phyloP scores from a whole-genome alignment of 208 protist species.

The Trichomonas tenax region DNA sequence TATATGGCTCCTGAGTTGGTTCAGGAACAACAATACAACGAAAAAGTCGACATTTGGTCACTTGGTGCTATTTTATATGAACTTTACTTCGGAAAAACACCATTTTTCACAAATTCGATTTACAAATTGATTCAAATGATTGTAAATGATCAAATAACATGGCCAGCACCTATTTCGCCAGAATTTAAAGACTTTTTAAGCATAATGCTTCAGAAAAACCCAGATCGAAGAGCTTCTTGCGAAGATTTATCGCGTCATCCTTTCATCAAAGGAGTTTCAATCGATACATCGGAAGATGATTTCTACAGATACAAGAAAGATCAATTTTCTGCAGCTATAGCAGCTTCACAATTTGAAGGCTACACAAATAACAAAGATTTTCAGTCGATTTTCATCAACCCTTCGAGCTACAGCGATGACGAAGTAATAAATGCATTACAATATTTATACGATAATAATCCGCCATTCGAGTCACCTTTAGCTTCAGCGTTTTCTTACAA shows the following conservation, averaged over 20 bases:
- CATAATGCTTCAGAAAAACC: slow-evolving; percentile 8
- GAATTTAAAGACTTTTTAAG: background rate
- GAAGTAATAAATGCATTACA: background rate
- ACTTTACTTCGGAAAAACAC: slow-evolving; percentile 73
- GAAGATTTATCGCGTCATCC: background rate
- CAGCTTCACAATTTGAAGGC: background rate
- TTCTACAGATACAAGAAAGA: background rate
- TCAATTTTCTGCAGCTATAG: background rate
- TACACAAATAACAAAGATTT: background rate
- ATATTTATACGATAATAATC: background rate
- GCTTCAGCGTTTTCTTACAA: background rate
- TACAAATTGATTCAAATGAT: slow-evolving; percentile 81
- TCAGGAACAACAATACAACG: slow-evolving; percentile 47
- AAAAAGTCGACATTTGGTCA: slow-evolving; percentile 74
- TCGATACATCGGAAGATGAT: background rate
- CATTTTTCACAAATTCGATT: slow-evolving; percentile 83
- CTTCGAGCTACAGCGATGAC: background rate
- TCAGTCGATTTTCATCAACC: background rate
- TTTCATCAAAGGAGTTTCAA: background rate
- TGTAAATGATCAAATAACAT: slow-evolving; percentile 37
- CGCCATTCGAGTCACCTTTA: background rate
- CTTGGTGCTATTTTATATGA: slow-evolving; percentile 93
- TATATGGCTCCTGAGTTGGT: slow-evolving; percentile 86
- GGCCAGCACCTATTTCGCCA: background rate
- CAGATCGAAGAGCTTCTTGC: background rate